Conservation (phyloP, 345 rosid genomes). For the Eucalyptus marginata region DNA sequence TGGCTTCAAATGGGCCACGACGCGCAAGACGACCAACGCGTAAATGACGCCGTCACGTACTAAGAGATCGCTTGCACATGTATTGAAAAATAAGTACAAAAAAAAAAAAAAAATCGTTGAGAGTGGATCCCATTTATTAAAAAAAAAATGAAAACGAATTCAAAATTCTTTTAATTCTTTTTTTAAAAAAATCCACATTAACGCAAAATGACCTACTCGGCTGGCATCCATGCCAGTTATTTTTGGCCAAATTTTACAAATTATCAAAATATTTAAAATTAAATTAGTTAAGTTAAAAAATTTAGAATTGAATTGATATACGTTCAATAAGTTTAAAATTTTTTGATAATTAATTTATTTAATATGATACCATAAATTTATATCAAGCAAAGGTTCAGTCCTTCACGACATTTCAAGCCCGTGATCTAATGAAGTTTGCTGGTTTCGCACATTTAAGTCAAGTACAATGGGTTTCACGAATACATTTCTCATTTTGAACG, state of each 20-base stretch:
- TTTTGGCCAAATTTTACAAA: too few relatives aligned
- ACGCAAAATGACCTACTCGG: too few relatives aligned
- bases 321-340: rapidly evolving
- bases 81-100: neutral
- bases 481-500: too few relatives aligned
- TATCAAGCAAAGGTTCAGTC: neutral
- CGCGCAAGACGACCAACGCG: neutral
- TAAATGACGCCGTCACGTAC: neutral
- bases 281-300: neutral
- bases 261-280: too few relatives aligned
- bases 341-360: neutral
- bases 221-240: too few relatives aligned
- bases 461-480: neutral
- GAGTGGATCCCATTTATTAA: neutral
- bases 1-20: neutral
- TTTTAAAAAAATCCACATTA: rapidly evolving
- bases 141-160: neutral
- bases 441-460: neutral
- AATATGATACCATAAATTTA: neutral
- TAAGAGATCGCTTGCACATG: neutral
- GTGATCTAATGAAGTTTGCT: too few relatives aligned
- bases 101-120: neutral
- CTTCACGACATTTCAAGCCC: neutral
- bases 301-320: neutral
- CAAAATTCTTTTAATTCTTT: neutral